A percentile compares a stretch with the other conserved stretches of the same genome.
Conservation (phyloP, 352 stramenopile genomes). For the Thalassiosira hispida region DNA sequence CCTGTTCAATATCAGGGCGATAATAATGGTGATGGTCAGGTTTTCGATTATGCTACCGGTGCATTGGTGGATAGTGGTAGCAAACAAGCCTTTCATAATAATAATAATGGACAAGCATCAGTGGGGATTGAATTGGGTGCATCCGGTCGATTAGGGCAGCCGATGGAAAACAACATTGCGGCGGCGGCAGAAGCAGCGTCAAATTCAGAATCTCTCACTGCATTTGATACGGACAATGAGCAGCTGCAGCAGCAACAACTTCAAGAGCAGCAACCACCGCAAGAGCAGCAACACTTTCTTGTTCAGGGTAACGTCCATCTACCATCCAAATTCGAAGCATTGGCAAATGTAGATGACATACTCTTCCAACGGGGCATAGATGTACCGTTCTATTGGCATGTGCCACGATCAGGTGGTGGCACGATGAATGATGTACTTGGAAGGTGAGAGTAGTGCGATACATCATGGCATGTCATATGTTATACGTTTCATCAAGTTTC, state of each 20-base stretch:
- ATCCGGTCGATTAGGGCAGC: conserved; percentile 1
- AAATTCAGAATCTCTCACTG: background rate
- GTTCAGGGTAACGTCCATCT: conserved; percentile 8
- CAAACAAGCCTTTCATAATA: background rate
- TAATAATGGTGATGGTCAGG: background rate
- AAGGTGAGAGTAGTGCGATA: conserved; percentile 32
- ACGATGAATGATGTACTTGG: conserved; percentile 58
- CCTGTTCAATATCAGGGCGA: background rate
- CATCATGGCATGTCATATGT: background rate
- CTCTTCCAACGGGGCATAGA: conserved; percentile 45
- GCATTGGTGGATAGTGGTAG: conserved; percentile 4
- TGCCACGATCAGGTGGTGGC: conserved; percentile 51
- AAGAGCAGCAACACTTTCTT: conserved; percentile 1
- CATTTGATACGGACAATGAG: background rate
- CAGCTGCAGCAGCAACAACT: background rate
- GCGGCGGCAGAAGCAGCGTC: background rate
- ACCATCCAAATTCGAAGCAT: conserved; percentile 25
- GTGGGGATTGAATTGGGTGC: background rate
- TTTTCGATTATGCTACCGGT: conserved; percentile 15
- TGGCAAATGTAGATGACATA: conserved; percentile 39
- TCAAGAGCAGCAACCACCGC: background rate
- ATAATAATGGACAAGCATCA: background rate
- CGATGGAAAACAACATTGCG: background rate
- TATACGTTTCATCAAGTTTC: background rate
- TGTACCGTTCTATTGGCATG: conserved; percentile 66